Conservation (phyloP, 345 rosid genomes). For the Raphanus sativus region DNA sequence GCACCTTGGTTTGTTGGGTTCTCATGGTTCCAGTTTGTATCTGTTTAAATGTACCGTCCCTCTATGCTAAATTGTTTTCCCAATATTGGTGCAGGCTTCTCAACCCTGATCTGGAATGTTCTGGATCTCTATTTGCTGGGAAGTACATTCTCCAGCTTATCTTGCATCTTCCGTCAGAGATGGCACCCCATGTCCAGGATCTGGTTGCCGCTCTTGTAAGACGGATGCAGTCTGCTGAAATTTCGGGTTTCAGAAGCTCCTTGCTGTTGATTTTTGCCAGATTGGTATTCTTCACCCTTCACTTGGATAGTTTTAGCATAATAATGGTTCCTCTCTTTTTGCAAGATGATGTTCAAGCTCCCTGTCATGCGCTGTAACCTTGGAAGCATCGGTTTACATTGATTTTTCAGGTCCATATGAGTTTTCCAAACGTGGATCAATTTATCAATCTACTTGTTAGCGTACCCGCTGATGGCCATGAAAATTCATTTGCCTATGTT, state of each 20-base stretch:
- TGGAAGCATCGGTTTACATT: not conserved
- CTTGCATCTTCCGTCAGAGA: slow-evolving; percentile 84
- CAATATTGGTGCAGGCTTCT: slow-evolving; percentile 67
- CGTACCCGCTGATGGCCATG: slow-evolving; percentile 63
- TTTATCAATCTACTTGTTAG: slow-evolving; percentile 69
- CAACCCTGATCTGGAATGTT: slow-evolving; percentile 80
- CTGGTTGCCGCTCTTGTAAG: slow-evolving; percentile 82
- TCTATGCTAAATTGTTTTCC: slow-evolving; percentile 11
- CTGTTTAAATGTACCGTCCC: slow-evolving; percentile 1
- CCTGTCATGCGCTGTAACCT: not conserved
- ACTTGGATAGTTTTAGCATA: slow-evolving; percentile 15
- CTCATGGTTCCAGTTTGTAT: slow-evolving; percentile 12
- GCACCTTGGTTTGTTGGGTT: slow-evolving; percentile 22
- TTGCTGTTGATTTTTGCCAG: slow-evolving; percentile 84
- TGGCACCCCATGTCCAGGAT: slow-evolving; percentile 74
- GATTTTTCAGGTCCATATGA: slow-evolving; percentile 73
- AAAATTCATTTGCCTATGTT: slow-evolving; percentile 67
- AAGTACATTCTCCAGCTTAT: slow-evolving; percentile 86
- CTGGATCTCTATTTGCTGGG: slow-evolving; percentile 94
- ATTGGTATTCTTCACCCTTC: slow-evolving; percentile 58
- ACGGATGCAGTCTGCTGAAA: slow-evolving; percentile 85
- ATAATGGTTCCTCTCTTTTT: slow-evolving; percentile 10
- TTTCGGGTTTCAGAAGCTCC: slow-evolving; percentile 70
- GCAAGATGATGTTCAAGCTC: slow-evolving; percentile 1
- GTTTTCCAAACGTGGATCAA: slow-evolving; percentile 72